Conservation (phyloP, 1,139 yeast species). For the Lodderomyces jiufengensis region DNA sequence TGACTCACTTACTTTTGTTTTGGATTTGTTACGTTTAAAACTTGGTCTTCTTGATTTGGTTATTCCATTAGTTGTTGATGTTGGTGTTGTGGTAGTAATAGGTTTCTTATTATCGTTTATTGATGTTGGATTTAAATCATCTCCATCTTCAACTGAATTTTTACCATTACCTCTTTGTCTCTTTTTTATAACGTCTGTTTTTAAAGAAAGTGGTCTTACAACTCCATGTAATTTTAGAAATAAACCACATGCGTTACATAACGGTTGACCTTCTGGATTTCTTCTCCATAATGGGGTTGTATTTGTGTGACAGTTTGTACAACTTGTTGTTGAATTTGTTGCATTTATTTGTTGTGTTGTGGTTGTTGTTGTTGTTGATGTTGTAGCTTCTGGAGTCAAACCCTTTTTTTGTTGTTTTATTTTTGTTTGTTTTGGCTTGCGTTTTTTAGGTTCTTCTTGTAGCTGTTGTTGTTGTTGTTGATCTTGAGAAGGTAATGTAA, state of each 20-base stretch:
- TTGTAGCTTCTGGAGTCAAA: conserved; percentile 4
- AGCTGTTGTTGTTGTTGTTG: not conserved
- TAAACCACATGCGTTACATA: conserved; percentile 61
- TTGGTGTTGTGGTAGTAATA: not conserved
- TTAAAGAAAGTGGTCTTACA: conserved; percentile 59
- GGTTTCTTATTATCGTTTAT: conserved; percentile 11
- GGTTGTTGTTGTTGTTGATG: conserved; percentile 1
- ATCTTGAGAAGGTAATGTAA: conserved; percentile 13
- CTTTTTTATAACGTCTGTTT: conserved; percentile 87
- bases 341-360: conserved; percentile 5
- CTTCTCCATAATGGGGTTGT: conserved; percentile 61
- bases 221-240: conserved; percentile 57
- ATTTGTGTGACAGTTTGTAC: conserved; percentile 53
- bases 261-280: conserved; percentile 50
- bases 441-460: not conserved
- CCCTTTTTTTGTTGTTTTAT: conserved; percentile 4
- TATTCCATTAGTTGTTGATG: conserved; percentile 1
- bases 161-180: conserved; percentile 29
- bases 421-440: conserved; percentile 10
- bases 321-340: conserved; percentile 17
- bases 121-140: conserved; percentile 35
- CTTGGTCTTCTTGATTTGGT: conserved; percentile 7
- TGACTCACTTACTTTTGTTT: conserved; percentile 3
- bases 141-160: conserved; percentile 25
- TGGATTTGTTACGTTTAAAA: conserved; percentile 9